Percentiles rank a stretch among this genome's conserved stretches.
Conservation (phyloP, 805 yeast genomes). For the Saccharomycopsis sp. region DNA sequence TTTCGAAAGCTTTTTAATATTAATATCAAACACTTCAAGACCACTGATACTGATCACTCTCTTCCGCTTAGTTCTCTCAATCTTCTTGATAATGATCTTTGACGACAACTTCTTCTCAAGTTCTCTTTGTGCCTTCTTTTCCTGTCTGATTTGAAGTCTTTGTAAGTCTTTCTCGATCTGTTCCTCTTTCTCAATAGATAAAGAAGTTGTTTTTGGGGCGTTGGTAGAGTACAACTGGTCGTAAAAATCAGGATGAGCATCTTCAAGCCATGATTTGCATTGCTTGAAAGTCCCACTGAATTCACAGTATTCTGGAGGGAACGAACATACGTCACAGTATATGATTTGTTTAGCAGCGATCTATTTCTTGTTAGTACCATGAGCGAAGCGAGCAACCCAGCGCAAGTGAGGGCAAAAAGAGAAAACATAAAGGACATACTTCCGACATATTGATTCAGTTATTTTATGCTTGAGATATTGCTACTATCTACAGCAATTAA, state of each 20-base stretch:
- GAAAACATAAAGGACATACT: background rate
- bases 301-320: constrained; percentile 91
- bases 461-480: no score
- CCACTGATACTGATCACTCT: constrained; percentile 83
- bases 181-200: constrained; percentile 72
- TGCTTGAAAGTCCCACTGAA: constrained; percentile 76
- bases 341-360: constrained; percentile 35
- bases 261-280: constrained; percentile 78
- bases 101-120: constrained; percentile 70
- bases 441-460: background rate
- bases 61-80: constrained; percentile 85
- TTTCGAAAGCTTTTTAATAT: constrained; percentile 85
- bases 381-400: no score
- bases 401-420: no score
- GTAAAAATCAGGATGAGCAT: constrained; percentile 50
- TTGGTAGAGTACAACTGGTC: constrained; percentile 52
- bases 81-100: constrained; percentile 75
- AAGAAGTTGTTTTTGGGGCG: constrained; percentile 33
- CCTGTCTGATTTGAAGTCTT: constrained; percentile 81
- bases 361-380: constrained; percentile 3
- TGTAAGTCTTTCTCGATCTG: constrained; percentile 75
- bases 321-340: constrained; percentile 75
- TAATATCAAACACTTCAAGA: constrained; percentile 80
- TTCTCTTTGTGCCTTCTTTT: constrained; percentile 78
- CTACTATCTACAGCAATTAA: no score